A percentile compares a stretch with the other conserved stretches of the same genome.
These are phyloP conservation scores for Saccharomyces paradoxus DNA, from an alignment of 805 yeast genomes.

Conservation along the genomic window DNA sequence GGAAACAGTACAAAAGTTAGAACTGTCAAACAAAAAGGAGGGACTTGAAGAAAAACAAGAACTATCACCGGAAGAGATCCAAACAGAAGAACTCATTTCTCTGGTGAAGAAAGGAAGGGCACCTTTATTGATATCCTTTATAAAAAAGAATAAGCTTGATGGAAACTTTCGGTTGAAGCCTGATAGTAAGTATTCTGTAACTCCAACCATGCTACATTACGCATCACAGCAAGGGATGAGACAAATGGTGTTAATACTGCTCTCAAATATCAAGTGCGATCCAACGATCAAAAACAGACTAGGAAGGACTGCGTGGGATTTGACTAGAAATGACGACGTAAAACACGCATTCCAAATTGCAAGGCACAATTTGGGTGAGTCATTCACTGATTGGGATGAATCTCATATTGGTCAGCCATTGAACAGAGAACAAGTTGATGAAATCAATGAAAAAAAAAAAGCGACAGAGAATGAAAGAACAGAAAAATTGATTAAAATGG, in stretches of 20 bases:
- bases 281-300: conserved; percentile 47
- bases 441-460: conserved; percentile 32
- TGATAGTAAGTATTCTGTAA: conserved; percentile 38
- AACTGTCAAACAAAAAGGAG: conserved; percentile 1
- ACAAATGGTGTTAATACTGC: conserved; percentile 55
- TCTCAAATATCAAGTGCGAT: conserved; percentile 60
- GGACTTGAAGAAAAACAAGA: conserved; percentile 8
- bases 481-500: conserved; percentile 24
- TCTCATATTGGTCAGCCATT: conserved; percentile 59
- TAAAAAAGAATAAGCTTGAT: conserved; percentile 49
- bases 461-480: conserved; percentile 35
- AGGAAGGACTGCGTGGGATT: conserved; percentile 64
- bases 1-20: conserved; percentile 8
- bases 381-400: conserved; percentile 56
- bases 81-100: conserved; percentile 49
- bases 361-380: conserved; percentile 62
- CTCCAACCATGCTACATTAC: conserved; percentile 71
- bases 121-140: conserved; percentile 57
- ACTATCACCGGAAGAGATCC: conserved; percentile 36
- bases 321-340: conserved; percentile 41
- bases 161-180: conserved; percentile 54
- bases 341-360: conserved; percentile 58
- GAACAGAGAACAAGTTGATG: conserved; percentile 47
- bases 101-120: conserved; percentile 67
- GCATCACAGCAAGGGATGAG: conserved; percentile 61